Base-by-base conservation (phyloP, 805 yeast genomes). In the Candida qinlingensis region DNA sequence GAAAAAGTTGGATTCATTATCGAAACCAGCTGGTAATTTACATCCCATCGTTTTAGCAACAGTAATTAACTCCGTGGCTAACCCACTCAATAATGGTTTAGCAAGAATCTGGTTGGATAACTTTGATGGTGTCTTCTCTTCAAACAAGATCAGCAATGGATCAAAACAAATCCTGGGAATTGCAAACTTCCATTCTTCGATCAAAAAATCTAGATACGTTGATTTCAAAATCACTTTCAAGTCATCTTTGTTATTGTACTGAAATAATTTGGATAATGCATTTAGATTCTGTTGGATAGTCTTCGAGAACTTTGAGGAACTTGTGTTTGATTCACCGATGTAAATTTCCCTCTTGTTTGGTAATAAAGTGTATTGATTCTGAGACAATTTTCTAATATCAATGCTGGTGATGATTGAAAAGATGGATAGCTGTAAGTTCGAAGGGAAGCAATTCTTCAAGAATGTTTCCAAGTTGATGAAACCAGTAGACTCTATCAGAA, bases 101-200 rank as follows among this genome's bases (percentile, higher is more conserved):
- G 95, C 92, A 52, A 90, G 72, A 41, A 89, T 85, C 63, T 87
- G 88, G 37, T 73, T 69, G 34, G 75, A 69, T 45, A 91, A 71
- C 45, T 75, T 66, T 36, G 67, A 69, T 2, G 95, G 89, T 54
- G 69, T 74, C 5, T 85, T 80, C 49, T 79, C 76, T 65, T 89
- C 96, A 59, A 91, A 81, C 9, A 87, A 60, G 27, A 90, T 75
- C 34, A 88, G 71, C 40, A 90, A 69, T 5, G 96, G 89, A 63
- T 85, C 87, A 61, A 90, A 80, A 26, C 90, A 83, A 39, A 89
- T 79, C 48, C 80, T 76, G 7, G 96, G 88, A 47, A 89, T 74
- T 1, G 95, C 91, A 48, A 87, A 74, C 62, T 84, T 82, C 96
- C 96, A 90, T 65, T 89, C 94, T 58, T 83, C 83, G 10, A 83